Evolutionary conservation across 176 grass and related monocot species (phyloP).

Genomic region (Carex cristatella): DNA sequence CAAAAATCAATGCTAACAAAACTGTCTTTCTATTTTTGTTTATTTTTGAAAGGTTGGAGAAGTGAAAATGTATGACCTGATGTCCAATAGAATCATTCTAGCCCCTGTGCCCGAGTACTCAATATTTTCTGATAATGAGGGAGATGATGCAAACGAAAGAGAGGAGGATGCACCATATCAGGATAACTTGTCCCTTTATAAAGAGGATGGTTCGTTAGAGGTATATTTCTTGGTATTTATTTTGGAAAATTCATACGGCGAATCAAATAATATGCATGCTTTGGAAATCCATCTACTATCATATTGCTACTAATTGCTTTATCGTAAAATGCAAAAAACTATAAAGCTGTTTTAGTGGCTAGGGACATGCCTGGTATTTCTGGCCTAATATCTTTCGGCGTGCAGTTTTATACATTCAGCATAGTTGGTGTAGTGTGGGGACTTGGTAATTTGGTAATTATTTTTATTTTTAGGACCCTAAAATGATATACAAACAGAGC

Average conservation of each 20-base stretch:
- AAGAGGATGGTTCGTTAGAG: conserved; percentile 92
- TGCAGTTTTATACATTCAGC: not conserved
- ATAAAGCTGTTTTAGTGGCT: not conserved
- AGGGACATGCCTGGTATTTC: not conserved
- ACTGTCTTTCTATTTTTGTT: not conserved
- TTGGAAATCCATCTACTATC: not conserved
- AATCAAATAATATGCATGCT: not conserved
- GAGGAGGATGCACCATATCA: conserved; percentile 33
- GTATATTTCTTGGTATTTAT: conserved; percentile 30
- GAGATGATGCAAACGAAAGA: not conserved
- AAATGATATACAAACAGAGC: not conserved
- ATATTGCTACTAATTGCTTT: not conserved
- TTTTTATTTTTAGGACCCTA: not conserved
- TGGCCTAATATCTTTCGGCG: not conserved
- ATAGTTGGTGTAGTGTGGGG: not conserved
- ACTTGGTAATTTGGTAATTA: not conserved
- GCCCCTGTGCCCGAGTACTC: conserved; percentile 62
- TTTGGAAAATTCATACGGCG: not conserved
- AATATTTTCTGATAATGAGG: conserved; percentile 30
- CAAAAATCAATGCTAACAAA: not conserved
- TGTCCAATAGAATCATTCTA: conserved; percentile 64
- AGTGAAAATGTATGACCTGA: conserved; percentile 63
- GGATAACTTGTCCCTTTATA: conserved; percentile 44
- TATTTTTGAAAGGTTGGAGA: conserved; percentile 65
- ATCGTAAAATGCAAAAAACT: not conserved